Conservation (phyloP, 225 moss, liverwort and hornwort genomes). For the Ulota crispa region DNA sequence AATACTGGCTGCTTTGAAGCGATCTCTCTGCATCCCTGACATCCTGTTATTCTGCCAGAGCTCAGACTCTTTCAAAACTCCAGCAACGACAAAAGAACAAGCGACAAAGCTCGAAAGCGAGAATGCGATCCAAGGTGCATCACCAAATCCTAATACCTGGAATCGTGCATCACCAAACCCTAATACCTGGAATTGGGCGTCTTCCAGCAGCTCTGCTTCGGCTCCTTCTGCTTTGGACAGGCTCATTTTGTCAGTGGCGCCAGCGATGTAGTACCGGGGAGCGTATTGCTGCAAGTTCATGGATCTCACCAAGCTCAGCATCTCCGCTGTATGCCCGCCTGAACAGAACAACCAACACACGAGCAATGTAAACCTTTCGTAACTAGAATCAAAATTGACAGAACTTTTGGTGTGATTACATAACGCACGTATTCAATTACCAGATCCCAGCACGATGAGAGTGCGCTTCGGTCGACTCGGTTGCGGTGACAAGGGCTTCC, state of each 20-base stretch:
- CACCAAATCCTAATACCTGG: constrained; percentile 26
- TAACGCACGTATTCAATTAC: not conserved
- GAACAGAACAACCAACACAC: not conserved
- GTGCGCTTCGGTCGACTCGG: constrained; percentile 45
- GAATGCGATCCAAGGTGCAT: not conserved
- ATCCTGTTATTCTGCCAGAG: constrained; percentile 67
- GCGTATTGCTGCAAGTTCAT: constrained; percentile 51
- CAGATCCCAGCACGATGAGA: constrained; percentile 66
- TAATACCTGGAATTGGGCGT: constrained; percentile 14
- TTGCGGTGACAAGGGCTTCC: constrained; percentile 28
- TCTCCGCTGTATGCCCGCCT: constrained; percentile 74
- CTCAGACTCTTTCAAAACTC: constrained; percentile 55
- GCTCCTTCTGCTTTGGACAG: constrained; percentile 37
- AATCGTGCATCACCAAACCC: not conserved
- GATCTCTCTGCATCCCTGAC: constrained; percentile 48
- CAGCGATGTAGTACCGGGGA: constrained; percentile 59
- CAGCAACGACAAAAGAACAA: not conserved
- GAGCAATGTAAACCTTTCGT: not conserved
- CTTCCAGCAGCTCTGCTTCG: constrained; percentile 32
- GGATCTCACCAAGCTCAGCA: constrained; percentile 57
- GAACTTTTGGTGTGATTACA: not conserved
- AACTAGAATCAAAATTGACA: no score
- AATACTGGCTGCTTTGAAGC: constrained; percentile 40
- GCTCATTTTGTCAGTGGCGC: constrained; percentile 57
- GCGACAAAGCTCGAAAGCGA: no score